phyloP scores from a whole-genome alignment of 1,139 yeast species.

The Yamadazyma atmosphaerica region DNA sequence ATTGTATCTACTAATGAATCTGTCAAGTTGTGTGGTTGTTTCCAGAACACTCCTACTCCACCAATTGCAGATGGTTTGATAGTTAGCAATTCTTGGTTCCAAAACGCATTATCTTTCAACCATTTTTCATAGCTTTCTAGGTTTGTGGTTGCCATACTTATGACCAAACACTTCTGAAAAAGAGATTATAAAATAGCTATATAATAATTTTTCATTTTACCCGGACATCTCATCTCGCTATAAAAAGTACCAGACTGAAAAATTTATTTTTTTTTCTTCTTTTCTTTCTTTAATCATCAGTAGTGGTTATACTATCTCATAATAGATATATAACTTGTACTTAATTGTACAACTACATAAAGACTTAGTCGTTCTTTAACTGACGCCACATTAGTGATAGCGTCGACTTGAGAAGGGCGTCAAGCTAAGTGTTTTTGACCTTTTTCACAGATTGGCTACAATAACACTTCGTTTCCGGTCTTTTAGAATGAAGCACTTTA shows the following conservation, averaged over 20 bases:
- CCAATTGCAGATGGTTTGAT: constrained; percentile 53
- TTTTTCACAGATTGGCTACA: constrained; percentile 64
- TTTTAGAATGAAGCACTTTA: constrained; percentile 55
- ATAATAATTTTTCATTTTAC: too few relatives aligned
- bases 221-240: constrained; percentile 2
- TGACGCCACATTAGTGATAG: constrained; percentile 35
- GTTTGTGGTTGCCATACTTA: constrained; percentile 6
- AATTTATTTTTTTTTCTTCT: constrained; percentile 6
- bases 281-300: constrained; percentile 47
- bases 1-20: constrained; percentile 28
- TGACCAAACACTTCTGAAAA: not conserved
- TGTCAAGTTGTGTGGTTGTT: constrained; percentile 28
- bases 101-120: constrained; percentile 50
- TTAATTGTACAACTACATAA: constrained; percentile 43
- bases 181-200: too few relatives aligned
- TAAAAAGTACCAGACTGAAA: not conserved
- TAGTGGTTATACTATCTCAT: constrained; percentile 72
- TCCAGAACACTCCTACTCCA: constrained; percentile 71
- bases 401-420: constrained; percentile 30
- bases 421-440: constrained; percentile 61
- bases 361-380: constrained; percentile 48
- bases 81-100: constrained; percentile 47
- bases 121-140: constrained; percentile 27
- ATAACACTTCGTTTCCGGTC: constrained; percentile 75
- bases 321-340: constrained; percentile 48